These are phyloP conservation scores for Vicia faba DNA, from an alignment of 306 rosid species.

Conservation along the genomic window DNA sequence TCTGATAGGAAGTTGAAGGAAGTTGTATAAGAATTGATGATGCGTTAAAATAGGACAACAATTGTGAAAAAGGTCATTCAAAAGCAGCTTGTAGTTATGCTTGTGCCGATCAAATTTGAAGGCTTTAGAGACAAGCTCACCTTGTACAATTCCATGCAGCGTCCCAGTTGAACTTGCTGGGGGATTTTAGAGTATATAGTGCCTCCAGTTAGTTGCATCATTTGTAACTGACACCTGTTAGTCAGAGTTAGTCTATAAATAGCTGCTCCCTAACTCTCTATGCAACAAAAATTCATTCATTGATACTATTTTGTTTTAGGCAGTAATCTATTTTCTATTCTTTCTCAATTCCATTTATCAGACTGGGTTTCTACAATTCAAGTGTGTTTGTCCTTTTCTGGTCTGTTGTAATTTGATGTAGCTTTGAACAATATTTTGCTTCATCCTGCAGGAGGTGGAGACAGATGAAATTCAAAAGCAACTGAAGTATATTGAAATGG, in stretches of 20 bases:
- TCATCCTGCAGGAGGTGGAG: slow-evolving; percentile 71
- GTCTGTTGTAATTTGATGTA: slow-evolving; percentile 24
- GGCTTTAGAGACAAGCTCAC: no score
- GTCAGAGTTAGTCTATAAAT: background rate
- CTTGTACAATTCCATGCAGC: no score
- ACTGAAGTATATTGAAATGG: slow-evolving; percentile 80
- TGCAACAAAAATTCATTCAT: slow-evolving; percentile 1
- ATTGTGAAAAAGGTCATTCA: background rate
- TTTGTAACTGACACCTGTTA: background rate
- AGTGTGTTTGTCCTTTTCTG: slow-evolving; percentile 12
- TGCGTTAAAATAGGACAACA: no score
- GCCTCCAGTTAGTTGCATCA: background rate
- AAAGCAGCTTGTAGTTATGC: background rate
- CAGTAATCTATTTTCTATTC: background rate
- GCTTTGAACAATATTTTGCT: slow-evolving; percentile 27
- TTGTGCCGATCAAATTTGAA: background rate
- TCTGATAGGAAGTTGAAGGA: background rate
- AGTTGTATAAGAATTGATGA: background rate
- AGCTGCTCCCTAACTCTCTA: background rate
- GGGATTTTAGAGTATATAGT: no score
- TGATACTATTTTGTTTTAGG: background rate
- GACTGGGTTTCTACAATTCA: slow-evolving; percentile 2
- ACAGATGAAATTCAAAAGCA: slow-evolving; percentile 72
- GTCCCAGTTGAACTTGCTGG: no score
- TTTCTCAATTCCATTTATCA: background rate